Evolutionary conservation across 768 basidiomycete species (phyloP), one percentile per base, ranked within the genome.

Genomic region (Mycena leptocephala): DNA sequence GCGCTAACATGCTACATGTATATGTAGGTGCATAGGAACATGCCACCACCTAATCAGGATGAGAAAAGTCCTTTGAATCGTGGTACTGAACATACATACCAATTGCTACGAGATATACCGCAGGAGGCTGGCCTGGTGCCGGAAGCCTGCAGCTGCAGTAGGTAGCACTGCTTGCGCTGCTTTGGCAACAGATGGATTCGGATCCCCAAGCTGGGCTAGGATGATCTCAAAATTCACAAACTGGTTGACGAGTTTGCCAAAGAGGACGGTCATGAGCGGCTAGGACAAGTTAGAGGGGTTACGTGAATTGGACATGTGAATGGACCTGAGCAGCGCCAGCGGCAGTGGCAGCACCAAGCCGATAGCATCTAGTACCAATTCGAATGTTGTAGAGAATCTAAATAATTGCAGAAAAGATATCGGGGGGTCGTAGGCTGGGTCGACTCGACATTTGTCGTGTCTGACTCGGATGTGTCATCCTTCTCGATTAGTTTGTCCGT

Each of bases 301-400:
- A n/a, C n/a, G n/a, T n/a, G n/a, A n/a, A n/a, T n/a, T n/a, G n/a
- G n/a, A n/a, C n/a, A n/a, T n/a, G n/a, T n/a, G n/a, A n/a, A n/a
- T n/a, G n/a, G n/a, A 95, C 95, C 88, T 96, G 95, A 33, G 96
- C 92, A 28, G 95, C 93, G 28, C 97, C 97, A 26, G 94, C 93
- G 0, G 88, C 93, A n/a, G 88, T 90, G 0, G 97, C 95, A 11
- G 91, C 89, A 95, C 79, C 30, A 98, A 68, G 33, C 96, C 97
- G 76, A 98, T 87, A 26, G 88, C 79, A 83, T 98, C 89, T 28
- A 97, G 79, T 69, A 88, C 79, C 0, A 93, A 79, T 83, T 99
- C 97, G 30, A 89, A 86, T 33, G 79, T 88, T 0, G 95, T 98
- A 0, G 95, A 90, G n/a, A n/a, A n/a, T n/a, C n/a, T n/a, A n/a